Conservation (phyloP, 192 early-diverging fungal species). For the Phycomyces nitens region DNA sequence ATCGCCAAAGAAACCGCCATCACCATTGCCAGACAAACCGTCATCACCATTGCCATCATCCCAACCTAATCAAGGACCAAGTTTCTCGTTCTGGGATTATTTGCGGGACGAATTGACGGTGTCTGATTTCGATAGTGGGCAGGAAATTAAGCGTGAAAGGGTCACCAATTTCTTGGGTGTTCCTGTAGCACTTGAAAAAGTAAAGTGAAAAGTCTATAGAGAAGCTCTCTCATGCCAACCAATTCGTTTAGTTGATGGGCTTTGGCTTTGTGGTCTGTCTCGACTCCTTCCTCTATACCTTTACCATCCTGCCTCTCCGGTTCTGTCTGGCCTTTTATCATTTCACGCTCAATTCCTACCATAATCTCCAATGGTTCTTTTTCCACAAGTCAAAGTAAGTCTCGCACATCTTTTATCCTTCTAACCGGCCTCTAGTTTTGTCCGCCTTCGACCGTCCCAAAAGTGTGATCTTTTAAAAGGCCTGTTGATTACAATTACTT, state of each 20-base stretch:
- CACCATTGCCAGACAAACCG: not conserved
- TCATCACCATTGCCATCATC: not conserved
- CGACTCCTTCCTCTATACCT: slow-evolving; percentile 93
- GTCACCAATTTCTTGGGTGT: slow-evolving; percentile 85
- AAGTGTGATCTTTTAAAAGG: slow-evolving; percentile 92
- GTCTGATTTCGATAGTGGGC: slow-evolving; percentile 65
- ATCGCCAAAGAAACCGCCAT: not conserved
- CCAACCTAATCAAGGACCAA: slow-evolving; percentile 12
- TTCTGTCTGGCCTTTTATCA: slow-evolving; percentile 66
- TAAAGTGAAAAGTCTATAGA: no score
- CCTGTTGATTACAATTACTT: slow-evolving; percentile 70
- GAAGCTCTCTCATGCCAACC: no score
- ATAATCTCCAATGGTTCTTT: slow-evolving; percentile 35
- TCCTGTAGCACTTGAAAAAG: slow-evolving; percentile 88
- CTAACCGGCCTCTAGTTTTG: slow-evolving; percentile 15
- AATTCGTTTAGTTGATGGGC: slow-evolving; percentile 81
- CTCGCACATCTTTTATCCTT: not conserved
- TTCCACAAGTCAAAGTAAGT: slow-evolving; percentile 35
- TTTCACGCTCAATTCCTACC: slow-evolving; percentile 36
- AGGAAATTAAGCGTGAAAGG: slow-evolving; percentile 83
- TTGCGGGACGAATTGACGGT: slow-evolving; percentile 60
- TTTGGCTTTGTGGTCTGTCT: slow-evolving; percentile 91
- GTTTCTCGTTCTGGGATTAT: slow-evolving; percentile 52
- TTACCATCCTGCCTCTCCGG: slow-evolving; percentile 89
- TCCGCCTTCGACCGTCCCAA: slow-evolving; percentile 72